Evolutionary conservation across 768 basidiomycete genomes (phyloP), one percentile per base, ranked within the genome.

Genomic region (Leccinum uliginosum): DNA sequence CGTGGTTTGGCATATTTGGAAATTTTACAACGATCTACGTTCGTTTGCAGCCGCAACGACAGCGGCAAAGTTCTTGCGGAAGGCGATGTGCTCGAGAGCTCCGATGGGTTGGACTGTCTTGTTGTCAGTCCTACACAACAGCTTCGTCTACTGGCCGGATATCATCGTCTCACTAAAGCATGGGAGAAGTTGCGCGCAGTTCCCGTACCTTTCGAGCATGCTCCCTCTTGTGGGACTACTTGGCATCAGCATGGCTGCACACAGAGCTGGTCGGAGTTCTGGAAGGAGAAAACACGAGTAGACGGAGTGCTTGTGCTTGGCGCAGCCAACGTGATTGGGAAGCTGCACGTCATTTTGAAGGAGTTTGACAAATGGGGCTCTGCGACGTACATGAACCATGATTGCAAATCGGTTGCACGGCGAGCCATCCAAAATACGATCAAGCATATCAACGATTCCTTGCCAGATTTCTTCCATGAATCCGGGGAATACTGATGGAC

Each of bases 341-440:
- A 84, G 57, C 67, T 90, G 62, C 80, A 73, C 64, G 75, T 81
- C 56, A 76, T 90, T 34, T 73, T 82, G 62, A 84, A 83, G 70
- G 85, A 88, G 54, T 86, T 84, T 57, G 87, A 87, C 55, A 75
- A 82, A 53, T 84, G 84, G 83, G 85, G 86, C 2, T 81, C 79
- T 57, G 83, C 83, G 56, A 83, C 84, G n/a, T 87, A 87, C 65
- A 89, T 89, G 88, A 85, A 89, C 62, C 84, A 82, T 55, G 88
- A 89, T 55, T 90, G 88, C 73, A 77, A 84, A 65, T 70, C 74
- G 63, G 69, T 74, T 21, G 88, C 86, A 23, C 79, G 79, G 67
- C 78, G 78, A 62, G 76, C 77, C 47, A 81, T 89, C 47, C 67
- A 70, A 23, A 84, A 84, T 45, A 71, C 78, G 53, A 75, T 86